A percentile compares a stretch with the other conserved stretches of the same genome.
phyloP scores from a whole-genome alignment of 2,329 filamentous ascomycete species.

The Drechslera avenae region DNA sequence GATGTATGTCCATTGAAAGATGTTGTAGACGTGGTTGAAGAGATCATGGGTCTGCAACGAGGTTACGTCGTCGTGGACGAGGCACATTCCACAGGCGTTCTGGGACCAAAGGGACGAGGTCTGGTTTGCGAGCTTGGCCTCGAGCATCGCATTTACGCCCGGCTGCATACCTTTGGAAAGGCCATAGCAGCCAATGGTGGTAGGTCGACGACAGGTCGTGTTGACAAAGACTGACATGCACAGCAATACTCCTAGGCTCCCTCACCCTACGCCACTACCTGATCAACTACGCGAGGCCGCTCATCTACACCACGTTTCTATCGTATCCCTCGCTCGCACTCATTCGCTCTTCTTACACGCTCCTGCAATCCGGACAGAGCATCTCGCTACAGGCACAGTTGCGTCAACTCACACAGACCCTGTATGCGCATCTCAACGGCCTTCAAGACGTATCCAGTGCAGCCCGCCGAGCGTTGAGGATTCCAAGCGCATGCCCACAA shows the following conservation, averaged over 20 bases:
- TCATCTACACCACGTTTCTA: conserved; percentile 52
- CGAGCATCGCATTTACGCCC: conserved; percentile 61
- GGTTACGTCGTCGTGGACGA: conserved; percentile 70
- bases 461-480: conserved; percentile 19
- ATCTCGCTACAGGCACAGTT: conserved; percentile 30
- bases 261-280: conserved; percentile 39
- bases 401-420: conserved; percentile 24
- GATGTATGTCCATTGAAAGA: conserved; percentile 69
- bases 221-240: background rate
- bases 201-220: conserved; percentile 45
- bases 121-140: conserved; percentile 60
- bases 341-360: conserved; percentile 44
- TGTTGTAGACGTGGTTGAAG: conserved; percentile 64
- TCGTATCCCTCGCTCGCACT: conserved; percentile 50
- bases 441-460: conserved; percentile 15
- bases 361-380: conserved; percentile 32
- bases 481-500: conserved; percentile 34
- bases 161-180: conserved; percentile 71
- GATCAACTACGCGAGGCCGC: conserved; percentile 47
- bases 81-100: conserved; percentile 68
- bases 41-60: conserved; percentile 63
- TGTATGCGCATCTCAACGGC: conserved; percentile 27
- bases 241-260: conserved; percentile 43
- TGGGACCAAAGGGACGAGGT: conserved; percentile 62
- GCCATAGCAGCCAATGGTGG: conserved; percentile 72